These are phyloP conservation scores for Phlebiopsis gigantea DNA, from an alignment of 768 basidiomycete species.

Conservation along the genomic window DNA sequence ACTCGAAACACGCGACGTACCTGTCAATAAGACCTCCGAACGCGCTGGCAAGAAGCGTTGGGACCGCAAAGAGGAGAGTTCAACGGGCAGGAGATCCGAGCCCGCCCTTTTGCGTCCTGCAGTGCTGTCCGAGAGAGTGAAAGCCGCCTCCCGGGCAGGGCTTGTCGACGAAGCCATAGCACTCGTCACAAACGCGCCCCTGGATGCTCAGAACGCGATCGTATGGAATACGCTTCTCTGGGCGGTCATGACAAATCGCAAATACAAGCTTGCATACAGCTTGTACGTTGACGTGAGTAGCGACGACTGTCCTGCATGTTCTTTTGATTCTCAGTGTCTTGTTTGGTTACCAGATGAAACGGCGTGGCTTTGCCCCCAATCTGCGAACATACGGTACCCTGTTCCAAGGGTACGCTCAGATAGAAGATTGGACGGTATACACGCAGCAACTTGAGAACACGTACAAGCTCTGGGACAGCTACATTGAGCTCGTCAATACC, in stretches of 20 bases:
- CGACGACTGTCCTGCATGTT: neutral
- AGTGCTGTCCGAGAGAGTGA: slow-evolving; percentile 53
- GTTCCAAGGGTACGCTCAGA: slow-evolving; percentile 55
- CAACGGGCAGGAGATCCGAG: too few species aligned
- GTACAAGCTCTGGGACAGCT: slow-evolving; percentile 55
- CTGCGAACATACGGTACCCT: slow-evolving; percentile 65
- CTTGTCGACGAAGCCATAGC: slow-evolving; percentile 58
- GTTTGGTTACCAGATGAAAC: slow-evolving; percentile 61
- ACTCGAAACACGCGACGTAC: too few species aligned
- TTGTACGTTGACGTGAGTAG: slow-evolving; percentile 60
- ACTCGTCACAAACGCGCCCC: slow-evolving; percentile 63
- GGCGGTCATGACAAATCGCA: slow-evolving; percentile 50
- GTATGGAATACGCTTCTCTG: slow-evolving; percentile 81
- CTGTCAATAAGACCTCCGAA: too few species aligned
- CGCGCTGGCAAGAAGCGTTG: too few species aligned
- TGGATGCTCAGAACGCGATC: slow-evolving; percentile 66
- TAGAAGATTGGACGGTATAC: slow-evolving; percentile 55
- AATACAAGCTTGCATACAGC: slow-evolving; percentile 55
- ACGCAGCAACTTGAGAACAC: slow-evolving; percentile 59
- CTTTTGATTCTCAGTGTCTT: neutral
- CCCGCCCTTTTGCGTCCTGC: slow-evolving; percentile 55
- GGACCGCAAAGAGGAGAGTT: too few species aligned
- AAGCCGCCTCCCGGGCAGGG: slow-evolving; percentile 48
- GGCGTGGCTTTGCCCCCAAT: slow-evolving; percentile 70
- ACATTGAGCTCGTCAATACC: slow-evolving; percentile 43